Evolutionary conservation across 108 stramenopile species (phyloP).

Genomic region (Mayamaea pseudoterrestris): DNA sequence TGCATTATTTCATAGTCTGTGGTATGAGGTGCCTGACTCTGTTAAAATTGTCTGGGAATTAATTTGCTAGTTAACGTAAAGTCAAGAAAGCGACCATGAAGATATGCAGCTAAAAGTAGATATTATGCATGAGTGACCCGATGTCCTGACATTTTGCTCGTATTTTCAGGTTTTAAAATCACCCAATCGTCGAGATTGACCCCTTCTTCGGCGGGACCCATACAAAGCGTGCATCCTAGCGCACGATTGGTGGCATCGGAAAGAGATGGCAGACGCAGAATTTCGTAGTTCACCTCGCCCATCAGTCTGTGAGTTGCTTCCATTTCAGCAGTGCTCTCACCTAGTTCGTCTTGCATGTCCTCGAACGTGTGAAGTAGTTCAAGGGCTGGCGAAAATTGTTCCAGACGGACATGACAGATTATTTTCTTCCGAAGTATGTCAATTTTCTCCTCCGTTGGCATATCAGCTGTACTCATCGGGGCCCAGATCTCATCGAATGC

Average conservation of each 20-base stretch:
- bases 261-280: constrained; percentile 35
- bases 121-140: constrained; percentile 38
- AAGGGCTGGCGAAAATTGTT: constrained; percentile 28
- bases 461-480: background rate
- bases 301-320: constrained; percentile 29
- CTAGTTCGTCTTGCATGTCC: constrained; percentile 15
- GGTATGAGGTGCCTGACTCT: too few relatives aligned
- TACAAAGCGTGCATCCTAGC: constrained; percentile 14
- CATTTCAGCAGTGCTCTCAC: constrained; percentile 10
- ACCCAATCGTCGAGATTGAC: constrained; percentile 22
- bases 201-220: constrained; percentile 12
- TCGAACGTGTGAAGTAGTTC: constrained; percentile 23
- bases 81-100: too few relatives aligned
- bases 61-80: too few relatives aligned
- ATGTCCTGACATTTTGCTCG: constrained; percentile 57
- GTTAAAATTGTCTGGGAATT: too few relatives aligned
- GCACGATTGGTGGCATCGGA: constrained; percentile 19
- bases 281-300: constrained; percentile 46
- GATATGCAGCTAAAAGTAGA: too few relatives aligned
- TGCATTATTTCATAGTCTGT: too few relatives aligned
- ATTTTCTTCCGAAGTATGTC: constrained; percentile 28
- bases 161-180: constrained; percentile 32
- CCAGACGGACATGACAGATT: constrained; percentile 18
- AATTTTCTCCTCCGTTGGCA: constrained; percentile 16
- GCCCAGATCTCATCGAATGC: constrained; percentile 8